Evolutionary conservation across 2,329 filamentous ascomycete genomes (phyloP).

Genomic region (Colletotrichum aenigma): DNA sequence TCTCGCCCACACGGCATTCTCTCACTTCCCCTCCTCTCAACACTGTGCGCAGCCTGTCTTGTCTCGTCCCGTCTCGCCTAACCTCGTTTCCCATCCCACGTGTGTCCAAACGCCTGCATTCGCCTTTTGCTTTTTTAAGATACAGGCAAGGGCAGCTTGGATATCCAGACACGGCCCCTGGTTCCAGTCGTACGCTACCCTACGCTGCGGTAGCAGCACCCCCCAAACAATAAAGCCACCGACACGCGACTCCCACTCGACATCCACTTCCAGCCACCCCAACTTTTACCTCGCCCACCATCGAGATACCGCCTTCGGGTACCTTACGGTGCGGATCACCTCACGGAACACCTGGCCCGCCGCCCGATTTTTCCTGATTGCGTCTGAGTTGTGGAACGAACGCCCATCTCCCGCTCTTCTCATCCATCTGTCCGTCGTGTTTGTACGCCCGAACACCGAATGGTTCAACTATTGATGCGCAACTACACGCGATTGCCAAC

Average conservation of each 20-base stretch:
- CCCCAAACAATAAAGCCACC: neutral
- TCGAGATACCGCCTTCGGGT: neutral
- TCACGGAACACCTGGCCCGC: neutral
- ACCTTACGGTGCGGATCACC: neutral
- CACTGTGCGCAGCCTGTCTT: neutral
- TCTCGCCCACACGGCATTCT: neutral
- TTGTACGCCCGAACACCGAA: neutral
- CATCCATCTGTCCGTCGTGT: neutral
- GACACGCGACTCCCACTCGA: slow-evolving; percentile 5
- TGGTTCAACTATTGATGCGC: slow-evolving; percentile 8
- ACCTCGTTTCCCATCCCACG: slow-evolving; percentile 2
- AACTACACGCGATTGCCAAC: slow-evolving; percentile 7
- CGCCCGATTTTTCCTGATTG: neutral
- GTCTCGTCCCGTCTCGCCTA: slow-evolving; percentile 3
- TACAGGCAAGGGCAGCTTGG: slow-evolving; percentile 6
- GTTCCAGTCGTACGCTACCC: neutral
- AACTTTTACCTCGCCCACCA: neutral
- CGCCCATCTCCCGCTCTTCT: neutral
- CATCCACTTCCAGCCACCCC: slow-evolving; percentile 21
- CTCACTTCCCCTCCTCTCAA: neutral
- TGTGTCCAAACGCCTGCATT: neutral
- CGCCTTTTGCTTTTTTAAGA: neutral
- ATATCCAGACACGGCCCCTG: neutral
- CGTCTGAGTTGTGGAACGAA: neutral
- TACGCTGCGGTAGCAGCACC: neutral